Evolutionary conservation across 208 protist genomes (phyloP).

Genomic region (Wallacemonas rigidus): DNA sequence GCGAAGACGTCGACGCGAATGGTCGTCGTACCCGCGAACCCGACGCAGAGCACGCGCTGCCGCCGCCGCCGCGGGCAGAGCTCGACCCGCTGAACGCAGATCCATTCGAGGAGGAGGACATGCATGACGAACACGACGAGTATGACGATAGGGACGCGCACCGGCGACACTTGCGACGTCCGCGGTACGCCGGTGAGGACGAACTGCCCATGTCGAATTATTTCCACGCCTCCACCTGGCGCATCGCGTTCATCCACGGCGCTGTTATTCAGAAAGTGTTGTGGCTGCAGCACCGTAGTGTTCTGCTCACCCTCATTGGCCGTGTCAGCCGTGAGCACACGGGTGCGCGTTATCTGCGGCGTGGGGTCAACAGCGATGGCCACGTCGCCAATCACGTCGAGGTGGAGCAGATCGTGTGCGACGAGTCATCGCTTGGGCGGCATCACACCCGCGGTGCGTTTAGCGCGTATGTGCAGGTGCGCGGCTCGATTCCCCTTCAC

Average conservation of each 20-base stretch:
- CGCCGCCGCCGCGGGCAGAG: not conserved
- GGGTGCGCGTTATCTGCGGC: slow-evolving; percentile 94
- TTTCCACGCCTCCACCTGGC: slow-evolving; percentile 28
- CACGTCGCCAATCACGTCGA: slow-evolving; percentile 90
- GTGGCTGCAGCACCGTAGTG: slow-evolving; percentile 23
- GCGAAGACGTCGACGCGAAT: not conserved
- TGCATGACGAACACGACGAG: not conserved
- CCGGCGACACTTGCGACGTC: not conserved
- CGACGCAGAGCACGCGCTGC: not conserved
- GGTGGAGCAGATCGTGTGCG: slow-evolving; percentile 87
- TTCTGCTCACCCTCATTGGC: slow-evolving; percentile 91
- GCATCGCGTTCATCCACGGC: slow-evolving; percentile 38
- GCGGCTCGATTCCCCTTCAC: slow-evolving; percentile 82
- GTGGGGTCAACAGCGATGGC: slow-evolving; percentile 89
- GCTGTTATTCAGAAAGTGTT: slow-evolving; percentile 39
- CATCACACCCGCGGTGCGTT: slow-evolving; percentile 35
- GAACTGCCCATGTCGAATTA: slow-evolving; percentile 20
- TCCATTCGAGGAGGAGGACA: not conserved
- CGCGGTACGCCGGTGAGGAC: not conserved
- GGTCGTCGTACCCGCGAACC: not conserved
- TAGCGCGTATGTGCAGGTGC: slow-evolving; percentile 81
- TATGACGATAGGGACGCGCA: not conserved
- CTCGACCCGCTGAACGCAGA: slow-evolving; percentile 7
- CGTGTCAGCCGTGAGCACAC: slow-evolving; percentile 91
- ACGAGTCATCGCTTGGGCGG: slow-evolving; percentile 36